A percentile compares a stretch with the other conserved stretches of the same genome.
phyloP scores from a whole-genome alignment of 2,329 filamentous ascomycete genomes.

The Curvularia lunata region DNA sequence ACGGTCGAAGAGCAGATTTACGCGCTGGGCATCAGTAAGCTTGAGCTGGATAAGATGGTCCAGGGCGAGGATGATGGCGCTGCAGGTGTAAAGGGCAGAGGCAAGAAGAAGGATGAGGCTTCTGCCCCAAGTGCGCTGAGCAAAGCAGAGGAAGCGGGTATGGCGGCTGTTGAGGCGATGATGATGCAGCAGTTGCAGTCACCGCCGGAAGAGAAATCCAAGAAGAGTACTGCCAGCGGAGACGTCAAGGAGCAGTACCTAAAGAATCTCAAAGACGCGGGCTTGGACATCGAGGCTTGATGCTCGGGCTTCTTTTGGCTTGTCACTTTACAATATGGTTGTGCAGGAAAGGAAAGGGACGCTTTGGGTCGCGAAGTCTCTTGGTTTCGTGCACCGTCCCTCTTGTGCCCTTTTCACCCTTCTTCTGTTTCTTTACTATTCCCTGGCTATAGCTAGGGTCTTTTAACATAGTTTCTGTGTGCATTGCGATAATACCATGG shows the following conservation, averaged over 20 bases:
- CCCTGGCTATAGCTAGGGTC: too few relatives aligned
- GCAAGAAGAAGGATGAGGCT: conserved; percentile 27
- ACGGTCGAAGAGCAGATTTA: conserved; percentile 96
- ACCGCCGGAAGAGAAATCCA: conserved; percentile 4
- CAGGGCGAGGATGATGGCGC: conserved; percentile 64
- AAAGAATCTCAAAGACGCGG: conserved; percentile 50
- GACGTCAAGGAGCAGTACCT: conserved; percentile 54
- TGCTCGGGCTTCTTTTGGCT: background rate
- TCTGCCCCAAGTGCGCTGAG: conserved; percentile 36
- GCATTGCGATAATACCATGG: background rate
- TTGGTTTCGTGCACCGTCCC: background rate
- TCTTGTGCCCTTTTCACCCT: too few relatives aligned
- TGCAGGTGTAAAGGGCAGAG: conserved; percentile 11
- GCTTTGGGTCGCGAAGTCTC: background rate
- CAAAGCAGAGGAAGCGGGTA: conserved; percentile 43
- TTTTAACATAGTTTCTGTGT: background rate
- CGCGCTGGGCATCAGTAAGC: conserved; percentile 87
- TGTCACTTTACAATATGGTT: background rate
- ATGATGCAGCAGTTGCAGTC: conserved; percentile 44
- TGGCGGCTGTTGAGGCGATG: conserved; percentile 50
- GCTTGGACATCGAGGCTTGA: conserved; percentile 44
- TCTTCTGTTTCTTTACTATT: too few relatives aligned
- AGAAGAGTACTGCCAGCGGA: background rate
- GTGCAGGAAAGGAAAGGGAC: background rate
- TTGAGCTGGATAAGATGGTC: conserved; percentile 81